phyloP scores from a whole-genome alignment of 2,329 filamentous ascomycete genomes.

The Phaeoacremonium minimum region DNA sequence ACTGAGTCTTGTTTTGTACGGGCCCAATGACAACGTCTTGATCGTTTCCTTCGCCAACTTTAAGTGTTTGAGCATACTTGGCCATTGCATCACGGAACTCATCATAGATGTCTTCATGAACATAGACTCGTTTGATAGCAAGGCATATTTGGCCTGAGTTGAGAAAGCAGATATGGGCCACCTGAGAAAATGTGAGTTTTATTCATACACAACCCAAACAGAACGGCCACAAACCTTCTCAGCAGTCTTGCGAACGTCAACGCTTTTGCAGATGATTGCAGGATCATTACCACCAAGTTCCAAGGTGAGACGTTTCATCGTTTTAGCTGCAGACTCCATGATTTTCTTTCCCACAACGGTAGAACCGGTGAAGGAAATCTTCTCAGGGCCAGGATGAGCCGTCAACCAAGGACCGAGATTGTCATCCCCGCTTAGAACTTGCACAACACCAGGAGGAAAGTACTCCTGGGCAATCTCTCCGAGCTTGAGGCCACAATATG shows the following conservation, averaged over 20 bases:
- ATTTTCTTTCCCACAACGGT: constrained; percentile 29
- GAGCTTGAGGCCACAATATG: constrained; percentile 55
- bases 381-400: constrained; percentile 53
- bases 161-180: constrained; percentile 48
- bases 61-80: constrained; percentile 35
- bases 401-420: constrained; percentile 56
- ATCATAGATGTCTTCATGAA: constrained; percentile 48
- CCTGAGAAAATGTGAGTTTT: constrained; percentile 7
- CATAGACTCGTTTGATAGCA: constrained; percentile 48
- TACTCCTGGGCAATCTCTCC: constrained; percentile 52
- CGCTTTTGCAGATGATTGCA: constrained; percentile 38
- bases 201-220: neutral
- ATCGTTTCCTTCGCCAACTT: constrained; percentile 38
- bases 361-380: constrained; percentile 62
- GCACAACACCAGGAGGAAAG: constrained; percentile 60
- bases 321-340: constrained; percentile 33
- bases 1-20: constrained; percentile 58
- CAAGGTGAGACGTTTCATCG: constrained; percentile 41
- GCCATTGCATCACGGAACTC: constrained; percentile 41
- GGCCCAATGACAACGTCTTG: constrained; percentile 43
- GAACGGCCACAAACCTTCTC: constrained; percentile 14
- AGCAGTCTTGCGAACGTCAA: constrained; percentile 35
- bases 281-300: constrained; percentile 44
- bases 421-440: constrained; percentile 57
- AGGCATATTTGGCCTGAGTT: constrained; percentile 56